Percentiles rank a stretch among this genome's conserved stretches.
phyloP scores from a whole-genome alignment of 768 basidiomycete species.

The Fomitopsis pulvina region DNA sequence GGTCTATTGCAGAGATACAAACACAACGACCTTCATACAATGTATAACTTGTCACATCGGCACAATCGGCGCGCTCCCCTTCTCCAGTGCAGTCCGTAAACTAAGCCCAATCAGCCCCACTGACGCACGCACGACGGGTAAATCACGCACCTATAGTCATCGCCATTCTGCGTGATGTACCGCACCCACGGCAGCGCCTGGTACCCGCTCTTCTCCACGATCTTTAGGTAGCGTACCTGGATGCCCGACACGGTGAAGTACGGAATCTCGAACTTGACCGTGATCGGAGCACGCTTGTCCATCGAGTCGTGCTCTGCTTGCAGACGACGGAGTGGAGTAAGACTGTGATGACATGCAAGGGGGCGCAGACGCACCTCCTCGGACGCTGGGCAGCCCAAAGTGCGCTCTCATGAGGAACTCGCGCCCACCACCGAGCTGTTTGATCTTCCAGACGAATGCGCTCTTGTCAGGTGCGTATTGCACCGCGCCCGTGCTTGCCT shows the following conservation, averaged over 20 bases:
- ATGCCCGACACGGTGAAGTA: constrained; percentile 98
- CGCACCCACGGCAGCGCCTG: constrained; percentile 95
- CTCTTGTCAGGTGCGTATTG: constrained; percentile 98
- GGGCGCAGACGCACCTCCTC: constrained; percentile 55
- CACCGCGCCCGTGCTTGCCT: constrained; percentile 94
- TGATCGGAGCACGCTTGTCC: constrained; percentile 91
- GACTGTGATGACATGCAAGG: background rate
- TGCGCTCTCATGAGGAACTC: constrained; percentile 99
- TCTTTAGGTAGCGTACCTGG: constrained; percentile 96
- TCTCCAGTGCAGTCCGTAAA: constrained; percentile 68
- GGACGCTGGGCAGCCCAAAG: constrained; percentile 92
- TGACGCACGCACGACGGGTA: background rate
- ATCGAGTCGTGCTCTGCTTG: constrained; percentile 53
- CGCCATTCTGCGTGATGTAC: constrained; percentile 88
- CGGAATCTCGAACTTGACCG: constrained; percentile 97
- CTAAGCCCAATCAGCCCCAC: constrained; percentile 25
- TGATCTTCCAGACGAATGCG: constrained; percentile 99
- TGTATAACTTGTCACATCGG: constrained; percentile 22
- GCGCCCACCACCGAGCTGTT: constrained; percentile 90
- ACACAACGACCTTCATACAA: background rate
- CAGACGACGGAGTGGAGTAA: constrained; percentile 1
- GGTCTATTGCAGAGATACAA: background rate
- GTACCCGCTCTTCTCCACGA: constrained; percentile 98
- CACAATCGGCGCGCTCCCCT: constrained; percentile 59
- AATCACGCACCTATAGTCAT: constrained; percentile 71